Base-by-base conservation (phyloP, 2,329 filamentous ascomycete species). In the Exophiala dermatitidis region DNA sequence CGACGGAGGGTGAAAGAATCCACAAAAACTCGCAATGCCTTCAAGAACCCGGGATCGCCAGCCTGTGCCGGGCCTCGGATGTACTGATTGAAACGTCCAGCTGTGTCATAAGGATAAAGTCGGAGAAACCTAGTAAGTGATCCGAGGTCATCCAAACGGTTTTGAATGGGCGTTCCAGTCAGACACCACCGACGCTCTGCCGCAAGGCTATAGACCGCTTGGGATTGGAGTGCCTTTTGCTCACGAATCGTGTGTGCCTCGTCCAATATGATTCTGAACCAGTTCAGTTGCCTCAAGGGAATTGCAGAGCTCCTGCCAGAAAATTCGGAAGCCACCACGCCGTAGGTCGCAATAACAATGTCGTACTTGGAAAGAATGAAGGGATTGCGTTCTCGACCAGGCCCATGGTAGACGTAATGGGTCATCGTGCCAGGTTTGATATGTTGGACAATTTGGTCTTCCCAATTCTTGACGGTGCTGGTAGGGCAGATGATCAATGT, bases 101-200 rank as follows among this genome's bases (percentile, higher is more conserved):
- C 80, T 46, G 91, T 85, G 56, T 95, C 83, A 64, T 97, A 97
- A 0, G 91, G 91, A 63, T 83, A 83, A 9, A 97, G 75, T 9
- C 86, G 83, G 40, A 97, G 74, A 65, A 97, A 97, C 32, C 85
- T 87, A 54, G 95, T 83, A 2, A 97, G 75, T 1, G 91, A 87
- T 9, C 88, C 87, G 26, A 97, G 77, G 67, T 98, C 93, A 60
- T 94, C 90, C 2, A 97, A 77, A 3, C 88, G 84, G 66, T 98
- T 98, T 69, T 97, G 91, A 5, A 97, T 88, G 0, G 90, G 93
- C 0, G 93, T 97, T 50, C 91, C 93, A 0, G 93, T 97, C n/a
- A 97, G 88, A 2, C 90, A 91, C 93, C 93, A 98, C 33, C 90
- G 84, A 32, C 90, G 82, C 65, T 87, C 80, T 1, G 90, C 88